Conservation (phyloP, 352 stramenopile species). For the Phytophthora agathidicida region DNA sequence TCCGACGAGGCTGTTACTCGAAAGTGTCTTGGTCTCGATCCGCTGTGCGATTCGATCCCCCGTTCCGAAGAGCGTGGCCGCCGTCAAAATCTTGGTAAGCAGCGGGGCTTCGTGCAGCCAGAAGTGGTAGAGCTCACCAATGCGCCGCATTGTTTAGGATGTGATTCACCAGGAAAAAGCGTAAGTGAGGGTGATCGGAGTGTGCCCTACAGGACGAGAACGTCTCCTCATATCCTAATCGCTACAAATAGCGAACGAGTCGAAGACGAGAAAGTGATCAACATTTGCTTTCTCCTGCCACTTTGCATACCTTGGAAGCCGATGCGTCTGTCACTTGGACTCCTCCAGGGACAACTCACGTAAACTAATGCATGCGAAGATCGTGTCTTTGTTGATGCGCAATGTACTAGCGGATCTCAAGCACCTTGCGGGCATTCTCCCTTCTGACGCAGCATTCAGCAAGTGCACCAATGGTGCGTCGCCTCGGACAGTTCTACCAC, state of each 20-base stretch:
- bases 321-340: too few species aligned
- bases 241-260: slow-evolving; percentile 20
- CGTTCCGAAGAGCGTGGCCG: slow-evolving; percentile 50
- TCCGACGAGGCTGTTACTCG: slow-evolving; percentile 5
- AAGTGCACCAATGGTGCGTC: slow-evolving; percentile 16
- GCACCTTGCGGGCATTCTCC: slow-evolving; percentile 10
- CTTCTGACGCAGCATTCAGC: too few species aligned
- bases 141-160: slow-evolving; percentile 38
- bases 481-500: slow-evolving; percentile 36
- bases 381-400: slow-evolving; percentile 19
- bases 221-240: too few species aligned
- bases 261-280: too few species aligned
- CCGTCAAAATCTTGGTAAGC: slow-evolving; percentile 61
- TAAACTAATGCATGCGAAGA: slow-evolving; percentile 6
- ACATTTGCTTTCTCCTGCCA: too few species aligned
- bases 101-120: slow-evolving; percentile 54
- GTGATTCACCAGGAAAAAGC: background rate
- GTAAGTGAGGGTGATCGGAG: slow-evolving; percentile 2
- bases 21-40: slow-evolving; percentile 20
- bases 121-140: slow-evolving; percentile 43
- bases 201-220: too few species aligned
- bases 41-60: slow-evolving; percentile 57
- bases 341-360: background rate
- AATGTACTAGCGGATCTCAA: slow-evolving; percentile 8
- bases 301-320: too few species aligned